Evolutionary conservation across 1,284 basidiomycete genomes (phyloP).

Genomic region (Tilletia horrida): DNA sequence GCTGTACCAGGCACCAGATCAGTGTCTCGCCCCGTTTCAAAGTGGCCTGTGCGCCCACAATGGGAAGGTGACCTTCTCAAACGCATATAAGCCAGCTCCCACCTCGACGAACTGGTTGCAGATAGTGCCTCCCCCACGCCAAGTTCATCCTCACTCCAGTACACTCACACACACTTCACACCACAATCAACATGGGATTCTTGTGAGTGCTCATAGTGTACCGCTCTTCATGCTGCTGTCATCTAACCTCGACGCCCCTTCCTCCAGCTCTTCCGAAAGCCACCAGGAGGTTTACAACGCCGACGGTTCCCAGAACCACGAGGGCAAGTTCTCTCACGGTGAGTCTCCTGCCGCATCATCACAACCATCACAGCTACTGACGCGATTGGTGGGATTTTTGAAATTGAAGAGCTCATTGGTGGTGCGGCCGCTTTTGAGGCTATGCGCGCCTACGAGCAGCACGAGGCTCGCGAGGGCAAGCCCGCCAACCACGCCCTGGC

Average conservation of each 20-base stretch:
- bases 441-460: constrained; percentile 63
- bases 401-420: too few species aligned
- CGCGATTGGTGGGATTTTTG: too few species aligned
- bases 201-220: not conserved
- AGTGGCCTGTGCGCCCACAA: constrained; percentile 23
- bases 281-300: constrained; percentile 16
- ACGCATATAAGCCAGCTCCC: not conserved
- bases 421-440: constrained; percentile 55
- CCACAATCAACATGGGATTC: constrained; percentile 1
- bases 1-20: not conserved
- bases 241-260: not conserved
- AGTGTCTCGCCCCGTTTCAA: not conserved
- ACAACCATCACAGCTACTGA: too few species aligned
- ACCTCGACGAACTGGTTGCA: not conserved
- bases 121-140: not conserved
- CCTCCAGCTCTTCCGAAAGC: not conserved
- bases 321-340: constrained; percentile 60
- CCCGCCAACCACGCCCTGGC: constrained; percentile 53
- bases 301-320: constrained; percentile 27
- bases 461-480: constrained; percentile 55
- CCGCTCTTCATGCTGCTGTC: not conserved
- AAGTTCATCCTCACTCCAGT: not conserved
- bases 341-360: too few species aligned
- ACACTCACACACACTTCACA: not conserved
- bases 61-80: not conserved